Conservation (phyloP, 768 basidiomycete genomes). For the Termitomyces sp. region DNA sequence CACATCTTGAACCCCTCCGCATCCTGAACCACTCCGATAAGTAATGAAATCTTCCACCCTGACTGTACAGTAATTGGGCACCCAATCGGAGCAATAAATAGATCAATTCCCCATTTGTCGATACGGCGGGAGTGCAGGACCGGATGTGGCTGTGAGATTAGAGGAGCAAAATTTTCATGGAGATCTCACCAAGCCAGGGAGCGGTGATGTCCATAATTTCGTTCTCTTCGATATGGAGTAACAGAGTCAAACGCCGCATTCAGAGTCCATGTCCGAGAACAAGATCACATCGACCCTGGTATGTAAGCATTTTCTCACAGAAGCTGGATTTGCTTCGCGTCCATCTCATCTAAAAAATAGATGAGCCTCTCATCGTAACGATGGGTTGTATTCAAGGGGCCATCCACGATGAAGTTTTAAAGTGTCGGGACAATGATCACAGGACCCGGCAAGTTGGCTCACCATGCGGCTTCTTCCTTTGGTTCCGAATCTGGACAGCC, state of each 20-base stretch:
- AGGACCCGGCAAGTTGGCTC: slow-evolving; percentile 18
- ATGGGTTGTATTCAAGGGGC: background rate
- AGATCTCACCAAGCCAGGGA: slow-evolving; percentile 4
- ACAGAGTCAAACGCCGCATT: slow-evolving; percentile 30
- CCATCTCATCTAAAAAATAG: background rate
- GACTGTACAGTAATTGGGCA: slow-evolving; percentile 9
- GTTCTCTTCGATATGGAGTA: slow-evolving; percentile 12
- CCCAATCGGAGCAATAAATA: slow-evolving; percentile 11
- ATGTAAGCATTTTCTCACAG: background rate
- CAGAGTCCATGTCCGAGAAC: background rate
- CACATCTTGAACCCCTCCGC: slow-evolving; percentile 1
- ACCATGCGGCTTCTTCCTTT: slow-evolving; percentile 13
- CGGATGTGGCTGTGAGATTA: slow-evolving; percentile 16
- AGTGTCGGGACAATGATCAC: slow-evolving; percentile 15
- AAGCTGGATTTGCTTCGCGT: background rate
- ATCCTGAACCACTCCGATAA: slow-evolving; percentile 1
- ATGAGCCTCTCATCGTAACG: background rate
- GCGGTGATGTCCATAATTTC: background rate
- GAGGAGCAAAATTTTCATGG: slow-evolving; percentile 1
- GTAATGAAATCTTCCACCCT: slow-evolving; percentile 6
- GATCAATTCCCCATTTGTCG: slow-evolving; percentile 15
- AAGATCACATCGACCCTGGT: slow-evolving; percentile 9
- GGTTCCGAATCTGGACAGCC: slow-evolving; percentile 24
- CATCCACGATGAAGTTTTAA: background rate
- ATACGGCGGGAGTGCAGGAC: slow-evolving; percentile 16